Base-by-base conservation (phyloP, 257 asterid genomes). In the Scutellaria baicalensis region DNA sequence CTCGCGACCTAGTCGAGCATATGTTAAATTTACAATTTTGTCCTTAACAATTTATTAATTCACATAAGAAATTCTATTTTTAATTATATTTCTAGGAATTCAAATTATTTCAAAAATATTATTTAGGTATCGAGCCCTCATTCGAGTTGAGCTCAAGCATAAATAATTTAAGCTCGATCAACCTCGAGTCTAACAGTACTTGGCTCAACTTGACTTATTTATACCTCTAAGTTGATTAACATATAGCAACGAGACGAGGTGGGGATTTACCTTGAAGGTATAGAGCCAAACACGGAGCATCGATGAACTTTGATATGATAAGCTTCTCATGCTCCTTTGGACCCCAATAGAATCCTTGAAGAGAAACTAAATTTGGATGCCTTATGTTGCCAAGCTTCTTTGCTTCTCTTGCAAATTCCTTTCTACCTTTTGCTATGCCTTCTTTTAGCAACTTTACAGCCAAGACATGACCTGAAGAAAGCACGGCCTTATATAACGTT, bases 271-370 rank as follows among this genome's bases (percentile, higher is more conserved):
- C 87, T 12, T 85, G 91, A 59, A 91, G 96, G 73, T 87, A 89
- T 49, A 78, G 84, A 0, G 91, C 89, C 81, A 91, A 72, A 77
- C 91, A 85, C 5, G 97, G 92, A 43, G 88, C 84, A 47, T 84
- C 78, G 4, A 78, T 52, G 66, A 76, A 91, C 66, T 78, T 84
- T 2, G 97, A 85, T 75, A 91, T 75, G 78, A 91, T 80, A 6
- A 91, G 85, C 83, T 87, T 85, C 83, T 91, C 97, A 20, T 88
- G 97, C 68, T 86, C 97, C 69, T 80, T 87, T 10, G 96, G 96
- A 50, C 97, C 97, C 93, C 97, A 90, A 61, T 90, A 90, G 79
- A 84, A 90, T 40, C 97, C 97, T 43, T 75, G 88, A 40, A 90
- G 88, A 40, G 95, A 78, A 45, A 88, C 91, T 66, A 90, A 71